A percentile compares a stretch with the other conserved stretches of the same genome.
Conservation (phyloP, 2,329 filamentous ascomycete species). For the Alternaria hordeiaustralica region DNA sequence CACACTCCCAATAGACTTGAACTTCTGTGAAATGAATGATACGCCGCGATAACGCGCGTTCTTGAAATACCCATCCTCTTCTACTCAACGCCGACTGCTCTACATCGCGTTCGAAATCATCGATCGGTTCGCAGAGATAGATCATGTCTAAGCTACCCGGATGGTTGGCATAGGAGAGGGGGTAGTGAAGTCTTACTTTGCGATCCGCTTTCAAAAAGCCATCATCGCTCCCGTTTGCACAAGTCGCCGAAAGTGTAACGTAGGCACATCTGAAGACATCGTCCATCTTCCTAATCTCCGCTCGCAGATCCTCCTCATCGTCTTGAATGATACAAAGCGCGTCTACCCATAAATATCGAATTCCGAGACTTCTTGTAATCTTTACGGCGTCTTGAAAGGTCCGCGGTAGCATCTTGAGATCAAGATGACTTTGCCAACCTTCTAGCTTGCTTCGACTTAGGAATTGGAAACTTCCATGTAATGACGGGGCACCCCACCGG, state of each 20-base stretch:
- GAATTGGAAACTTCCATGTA: not conserved
- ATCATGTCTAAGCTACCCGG: not conserved
- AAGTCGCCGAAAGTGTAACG: not conserved
- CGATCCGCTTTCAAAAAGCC: not conserved
- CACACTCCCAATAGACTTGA: constrained; percentile 40
- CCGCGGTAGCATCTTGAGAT: not conserved
- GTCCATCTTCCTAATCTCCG: not conserved
- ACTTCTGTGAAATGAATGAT: constrained; percentile 32
- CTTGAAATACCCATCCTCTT: constrained; percentile 39
- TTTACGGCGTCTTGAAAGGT: not conserved
- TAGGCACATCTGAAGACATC: not conserved
- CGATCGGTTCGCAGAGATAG: not conserved
- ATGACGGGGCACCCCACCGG: not conserved
- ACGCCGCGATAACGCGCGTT: constrained; percentile 30
- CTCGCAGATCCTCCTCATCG: not conserved
- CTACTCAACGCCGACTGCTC: constrained; percentile 13
- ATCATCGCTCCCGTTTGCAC: not conserved
- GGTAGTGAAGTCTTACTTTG: not conserved
- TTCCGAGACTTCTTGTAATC: not conserved
- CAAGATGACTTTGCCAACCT: not conserved
- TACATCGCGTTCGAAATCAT: not conserved
- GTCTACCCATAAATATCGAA: not conserved
- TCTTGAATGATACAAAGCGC: not conserved
- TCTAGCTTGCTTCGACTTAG: not conserved
- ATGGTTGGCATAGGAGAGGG: not conserved